These are phyloP conservation scores for Xylaria sp. DNA, from an alignment of 2,329 filamentous ascomycete species.

Conservation along the genomic window DNA sequence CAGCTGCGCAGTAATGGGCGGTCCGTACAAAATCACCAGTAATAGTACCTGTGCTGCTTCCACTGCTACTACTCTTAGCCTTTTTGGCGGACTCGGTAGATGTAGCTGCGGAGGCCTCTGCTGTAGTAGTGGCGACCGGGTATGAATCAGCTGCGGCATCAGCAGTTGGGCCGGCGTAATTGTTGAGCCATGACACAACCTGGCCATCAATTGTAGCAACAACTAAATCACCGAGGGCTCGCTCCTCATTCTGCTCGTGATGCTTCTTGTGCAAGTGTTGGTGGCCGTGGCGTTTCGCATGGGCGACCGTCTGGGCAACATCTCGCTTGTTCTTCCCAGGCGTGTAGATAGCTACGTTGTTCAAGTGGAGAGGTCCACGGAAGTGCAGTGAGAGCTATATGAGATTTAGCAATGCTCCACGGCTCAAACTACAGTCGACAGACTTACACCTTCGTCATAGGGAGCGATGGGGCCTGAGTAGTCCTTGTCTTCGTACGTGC, in stretches of 20 bases:
- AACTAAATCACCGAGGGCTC: conserved; percentile 58
- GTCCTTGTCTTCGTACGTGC: conserved; percentile 60
- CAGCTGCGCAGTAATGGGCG: conserved; percentile 58
- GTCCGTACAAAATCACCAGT: conserved; percentile 54
- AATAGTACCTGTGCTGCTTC: conserved; percentile 30
- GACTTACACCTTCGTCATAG: conserved; percentile 74
- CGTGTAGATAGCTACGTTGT: conserved; percentile 75
- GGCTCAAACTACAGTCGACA: neutral
- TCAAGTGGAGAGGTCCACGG: conserved; percentile 74
- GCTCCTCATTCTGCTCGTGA: conserved; percentile 56
- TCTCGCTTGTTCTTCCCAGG: conserved; percentile 56
- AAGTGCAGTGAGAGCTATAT: conserved; percentile 75
- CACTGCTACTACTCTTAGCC: conserved; percentile 19
- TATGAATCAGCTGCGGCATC: conserved; percentile 37
- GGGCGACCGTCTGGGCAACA: conserved; percentile 41
- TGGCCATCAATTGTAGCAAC: conserved; percentile 68
- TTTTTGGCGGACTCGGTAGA: conserved; percentile 28
- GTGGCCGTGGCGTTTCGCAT: conserved; percentile 58
- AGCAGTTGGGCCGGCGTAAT: conserved; percentile 56
- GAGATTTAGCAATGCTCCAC: conserved; percentile 27
- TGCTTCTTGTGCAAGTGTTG: conserved; percentile 61
- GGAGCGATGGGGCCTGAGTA: conserved; percentile 73
- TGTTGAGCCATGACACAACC: conserved; percentile 68
- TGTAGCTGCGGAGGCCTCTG: conserved; percentile 26
- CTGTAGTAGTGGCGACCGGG: conserved; percentile 31